Evolutionary conservation across 2,329 filamentous ascomycete genomes (phyloP).

Genomic region (Hymenoscyphus fraxineus): DNA sequence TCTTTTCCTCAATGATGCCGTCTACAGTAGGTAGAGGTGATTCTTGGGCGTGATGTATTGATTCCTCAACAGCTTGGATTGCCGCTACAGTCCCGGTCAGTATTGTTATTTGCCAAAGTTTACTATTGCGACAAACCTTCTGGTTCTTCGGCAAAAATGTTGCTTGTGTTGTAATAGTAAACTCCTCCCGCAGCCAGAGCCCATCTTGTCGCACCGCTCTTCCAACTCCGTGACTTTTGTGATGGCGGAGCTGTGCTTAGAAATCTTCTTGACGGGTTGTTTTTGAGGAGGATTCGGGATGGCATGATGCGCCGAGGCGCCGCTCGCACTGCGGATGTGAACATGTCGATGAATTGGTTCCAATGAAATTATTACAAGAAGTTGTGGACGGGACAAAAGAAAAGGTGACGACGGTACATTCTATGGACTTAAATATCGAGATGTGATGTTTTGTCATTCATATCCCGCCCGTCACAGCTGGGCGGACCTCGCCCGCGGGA

Average conservation of each 20-base stretch:
- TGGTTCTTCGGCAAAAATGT: slow-evolving; percentile 80
- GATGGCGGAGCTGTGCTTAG: slow-evolving; percentile 54
- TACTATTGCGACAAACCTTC: slow-evolving; percentile 54
- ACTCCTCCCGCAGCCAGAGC: slow-evolving; percentile 70
- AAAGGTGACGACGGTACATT: slow-evolving; percentile 19
- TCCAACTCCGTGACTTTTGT: slow-evolving; percentile 75
- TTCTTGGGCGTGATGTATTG: slow-evolving; percentile 38
- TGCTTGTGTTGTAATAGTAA: slow-evolving; percentile 93
- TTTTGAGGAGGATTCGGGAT: slow-evolving; percentile 18
- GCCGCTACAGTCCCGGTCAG: slow-evolving; percentile 19
- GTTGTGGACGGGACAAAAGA: slow-evolving; percentile 23
- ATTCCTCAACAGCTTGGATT: slow-evolving; percentile 37
- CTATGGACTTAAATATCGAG: slow-evolving; percentile 12
- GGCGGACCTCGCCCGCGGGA: not conserved
- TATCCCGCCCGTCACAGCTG: not conserved
- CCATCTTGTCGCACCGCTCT: slow-evolving; percentile 69
- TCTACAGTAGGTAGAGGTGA: slow-evolving; percentile 62
- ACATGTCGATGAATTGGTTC: slow-evolving; percentile 23
- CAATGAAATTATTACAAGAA: slow-evolving; percentile 13
- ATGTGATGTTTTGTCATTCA: slow-evolving; percentile 31
- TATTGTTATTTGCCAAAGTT: not conserved
- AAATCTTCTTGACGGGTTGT: slow-evolving; percentile 42
- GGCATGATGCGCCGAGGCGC: slow-evolving; percentile 26
- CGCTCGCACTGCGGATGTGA: slow-evolving; percentile 27
- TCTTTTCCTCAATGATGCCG: slow-evolving; percentile 62